phyloP scores from a whole-genome alignment of 306 rosid species.

The Adenanthera pavonina region DNA sequence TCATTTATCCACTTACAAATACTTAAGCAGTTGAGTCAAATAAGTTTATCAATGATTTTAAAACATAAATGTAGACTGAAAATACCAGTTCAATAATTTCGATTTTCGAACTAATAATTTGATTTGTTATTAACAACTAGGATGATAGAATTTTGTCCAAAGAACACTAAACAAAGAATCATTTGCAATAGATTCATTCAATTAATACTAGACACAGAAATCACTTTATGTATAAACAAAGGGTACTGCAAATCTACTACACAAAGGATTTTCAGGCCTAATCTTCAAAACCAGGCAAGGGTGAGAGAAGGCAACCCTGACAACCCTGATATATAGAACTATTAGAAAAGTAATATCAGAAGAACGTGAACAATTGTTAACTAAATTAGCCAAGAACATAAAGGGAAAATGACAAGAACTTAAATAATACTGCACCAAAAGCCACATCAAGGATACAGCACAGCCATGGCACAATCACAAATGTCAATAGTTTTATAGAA shows the following conservation, averaged over 20 bases:
- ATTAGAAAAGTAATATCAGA: neutral
- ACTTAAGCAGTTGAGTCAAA: neutral
- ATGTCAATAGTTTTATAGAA: neutral
- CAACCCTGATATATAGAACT: neutral
- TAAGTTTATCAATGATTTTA: neutral
- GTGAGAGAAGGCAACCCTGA: neutral
- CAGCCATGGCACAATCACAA: neutral
- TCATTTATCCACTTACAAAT: neutral
- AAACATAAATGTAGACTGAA: neutral
- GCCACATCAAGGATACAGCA: slow-evolving; percentile 22
- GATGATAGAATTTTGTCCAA: neutral
- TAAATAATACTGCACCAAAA: slow-evolving; percentile 16
- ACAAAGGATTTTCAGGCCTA: neutral
- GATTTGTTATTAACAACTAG: neutral
- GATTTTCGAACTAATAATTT: neutral
- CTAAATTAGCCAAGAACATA: slow-evolving; percentile 5
- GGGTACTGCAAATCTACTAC: neutral
- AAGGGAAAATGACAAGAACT: slow-evolving; percentile 7
- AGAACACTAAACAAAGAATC: neutral
- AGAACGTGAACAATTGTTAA: neutral
- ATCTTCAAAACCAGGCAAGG: slow-evolving; percentile 9
- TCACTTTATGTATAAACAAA: neutral
- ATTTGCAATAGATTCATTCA: slow-evolving; percentile 11
- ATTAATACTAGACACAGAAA: slow-evolving; percentile 3
- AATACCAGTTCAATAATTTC: neutral